phyloP scores from a whole-genome alignment of 768 basidiomycete genomes.

The Amanita rubescens region DNA sequence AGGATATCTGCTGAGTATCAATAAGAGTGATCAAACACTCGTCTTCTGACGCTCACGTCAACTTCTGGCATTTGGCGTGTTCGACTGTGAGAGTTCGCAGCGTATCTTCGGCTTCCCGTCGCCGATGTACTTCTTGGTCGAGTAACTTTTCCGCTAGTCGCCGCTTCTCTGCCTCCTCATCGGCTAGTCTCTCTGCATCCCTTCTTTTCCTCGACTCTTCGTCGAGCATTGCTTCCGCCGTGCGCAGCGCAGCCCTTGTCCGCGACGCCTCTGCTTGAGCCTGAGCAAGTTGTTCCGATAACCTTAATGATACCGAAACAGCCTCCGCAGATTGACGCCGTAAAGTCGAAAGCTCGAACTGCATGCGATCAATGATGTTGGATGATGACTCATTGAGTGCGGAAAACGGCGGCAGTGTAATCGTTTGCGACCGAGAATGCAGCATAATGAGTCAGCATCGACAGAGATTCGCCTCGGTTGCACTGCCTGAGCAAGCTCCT shows the following conservation, averaged over 20 bases:
- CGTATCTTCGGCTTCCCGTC: slow-evolving; percentile 22
- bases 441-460: slow-evolving; percentile 29
- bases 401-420: slow-evolving; percentile 37
- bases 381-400: slow-evolving; percentile 30
- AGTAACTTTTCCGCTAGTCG: slow-evolving; percentile 42
- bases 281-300: slow-evolving; percentile 65
- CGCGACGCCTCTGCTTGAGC: slow-evolving; percentile 55
- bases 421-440: slow-evolving; percentile 22
- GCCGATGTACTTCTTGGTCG: slow-evolving; percentile 14
- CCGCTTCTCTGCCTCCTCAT: slow-evolving; percentile 41
- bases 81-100: slow-evolving; percentile 12
- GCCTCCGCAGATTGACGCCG: slow-evolving; percentile 65
- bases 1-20: neutral
- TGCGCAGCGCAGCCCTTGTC: slow-evolving; percentile 45
- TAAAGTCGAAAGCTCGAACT: slow-evolving; percentile 55
- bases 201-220: slow-evolving; percentile 50
- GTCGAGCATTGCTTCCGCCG: slow-evolving; percentile 51
- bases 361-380: slow-evolving; percentile 51
- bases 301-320: slow-evolving; percentile 51
- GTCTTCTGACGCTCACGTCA: neutral
- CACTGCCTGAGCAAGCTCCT: slow-evolving; percentile 46
- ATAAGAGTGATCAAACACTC: neutral
- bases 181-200: slow-evolving; percentile 47
- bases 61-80: neutral
- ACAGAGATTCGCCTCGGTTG: slow-evolving; percentile 32